Percentiles rank a stretch among this genome's conserved stretches.
Evolutionary conservation across 495 filamentous ascomycete species (phyloP).

Genomic region (Lepraria neglecta): DNA sequence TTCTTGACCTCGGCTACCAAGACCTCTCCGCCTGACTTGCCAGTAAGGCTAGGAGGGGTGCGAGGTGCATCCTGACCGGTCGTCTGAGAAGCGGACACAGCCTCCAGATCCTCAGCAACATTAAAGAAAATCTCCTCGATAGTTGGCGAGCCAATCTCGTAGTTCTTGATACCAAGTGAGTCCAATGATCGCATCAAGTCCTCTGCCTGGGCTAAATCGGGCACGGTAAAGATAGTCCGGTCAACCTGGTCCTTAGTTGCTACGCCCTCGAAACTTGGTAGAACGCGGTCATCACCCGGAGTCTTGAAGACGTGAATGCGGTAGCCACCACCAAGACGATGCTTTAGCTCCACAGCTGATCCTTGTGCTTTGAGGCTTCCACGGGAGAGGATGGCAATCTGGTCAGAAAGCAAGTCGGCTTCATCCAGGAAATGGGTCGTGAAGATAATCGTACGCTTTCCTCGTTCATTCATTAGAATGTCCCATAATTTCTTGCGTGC

Average conservation of each 20-base stretch:
- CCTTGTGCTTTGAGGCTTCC: constrained; percentile 64
- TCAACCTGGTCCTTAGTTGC: constrained; percentile 55
- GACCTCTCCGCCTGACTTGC: constrained; percentile 1
- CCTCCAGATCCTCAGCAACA: constrained; percentile 61
- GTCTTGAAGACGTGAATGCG: constrained; percentile 61
- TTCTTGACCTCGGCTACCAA: constrained; percentile 22
- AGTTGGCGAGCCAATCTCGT: constrained; percentile 73
- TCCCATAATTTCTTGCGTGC: constrained; percentile 82
- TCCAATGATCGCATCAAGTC: constrained; percentile 63
- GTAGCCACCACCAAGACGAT: constrained; percentile 66
- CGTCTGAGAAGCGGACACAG: constrained; percentile 30
- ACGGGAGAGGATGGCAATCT: constrained; percentile 71
- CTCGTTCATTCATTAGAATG: constrained; percentile 74
- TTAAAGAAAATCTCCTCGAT: constrained; percentile 86
- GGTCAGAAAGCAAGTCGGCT: constrained; percentile 67
- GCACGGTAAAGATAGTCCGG: constrained; percentile 62
- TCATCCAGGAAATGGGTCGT: constrained; percentile 84
- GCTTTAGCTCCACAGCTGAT: constrained; percentile 71
- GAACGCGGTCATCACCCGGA: constrained; percentile 33
- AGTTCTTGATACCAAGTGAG: constrained; percentile 54
- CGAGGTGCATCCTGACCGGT: not conserved
- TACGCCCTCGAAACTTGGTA: constrained; percentile 51
- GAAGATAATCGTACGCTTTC: constrained; percentile 68
- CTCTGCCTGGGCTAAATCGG: constrained; percentile 55
- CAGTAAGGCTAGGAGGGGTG: constrained; percentile 1